These are phyloP conservation scores for Daldinia sp. DNA, from an alignment of 2,329 filamentous ascomycete species.

Conservation along the genomic window DNA sequence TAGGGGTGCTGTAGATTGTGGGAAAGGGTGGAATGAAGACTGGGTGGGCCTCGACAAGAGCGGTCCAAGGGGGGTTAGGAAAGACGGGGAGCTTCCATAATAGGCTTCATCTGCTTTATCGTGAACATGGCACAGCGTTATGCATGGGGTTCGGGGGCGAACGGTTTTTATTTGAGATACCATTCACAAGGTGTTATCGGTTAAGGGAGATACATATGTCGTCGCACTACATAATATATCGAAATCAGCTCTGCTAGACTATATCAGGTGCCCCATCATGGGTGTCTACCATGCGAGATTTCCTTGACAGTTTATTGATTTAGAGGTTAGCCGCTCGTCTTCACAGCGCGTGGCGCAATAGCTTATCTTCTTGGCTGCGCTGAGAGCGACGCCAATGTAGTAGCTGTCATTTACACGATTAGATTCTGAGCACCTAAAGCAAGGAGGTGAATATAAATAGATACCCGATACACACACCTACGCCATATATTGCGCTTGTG, in stretches of 20 bases:
- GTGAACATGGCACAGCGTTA: constrained; percentile 13
- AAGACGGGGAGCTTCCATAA: constrained; percentile 38
- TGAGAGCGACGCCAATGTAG: background rate
- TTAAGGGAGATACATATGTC: constrained; percentile 10
- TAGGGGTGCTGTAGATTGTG: constrained; percentile 57
- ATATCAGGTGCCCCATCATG: background rate
- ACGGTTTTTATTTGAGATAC: constrained; percentile 25
- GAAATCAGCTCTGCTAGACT: background rate
- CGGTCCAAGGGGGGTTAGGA: constrained; percentile 52
- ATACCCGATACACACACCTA: background rate
- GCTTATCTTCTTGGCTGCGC: background rate
- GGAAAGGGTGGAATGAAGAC: constrained; percentile 58
- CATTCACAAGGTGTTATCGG: constrained; percentile 14
- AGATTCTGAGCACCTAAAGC: background rate
- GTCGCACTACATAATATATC: constrained; percentile 27
- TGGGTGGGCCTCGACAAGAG: constrained; percentile 68
- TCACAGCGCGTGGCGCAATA: background rate
- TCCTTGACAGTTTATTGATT: background rate
- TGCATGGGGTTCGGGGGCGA: constrained; percentile 26
- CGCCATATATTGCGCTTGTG: background rate
- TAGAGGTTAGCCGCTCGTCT: background rate
- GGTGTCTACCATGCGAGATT: background rate
- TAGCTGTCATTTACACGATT: background rate
- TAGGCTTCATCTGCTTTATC: constrained; percentile 4
- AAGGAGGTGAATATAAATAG: background rate